Base-by-base conservation (phyloP, 768 basidiomycete genomes). In the Lactarius hatsudake region DNA sequence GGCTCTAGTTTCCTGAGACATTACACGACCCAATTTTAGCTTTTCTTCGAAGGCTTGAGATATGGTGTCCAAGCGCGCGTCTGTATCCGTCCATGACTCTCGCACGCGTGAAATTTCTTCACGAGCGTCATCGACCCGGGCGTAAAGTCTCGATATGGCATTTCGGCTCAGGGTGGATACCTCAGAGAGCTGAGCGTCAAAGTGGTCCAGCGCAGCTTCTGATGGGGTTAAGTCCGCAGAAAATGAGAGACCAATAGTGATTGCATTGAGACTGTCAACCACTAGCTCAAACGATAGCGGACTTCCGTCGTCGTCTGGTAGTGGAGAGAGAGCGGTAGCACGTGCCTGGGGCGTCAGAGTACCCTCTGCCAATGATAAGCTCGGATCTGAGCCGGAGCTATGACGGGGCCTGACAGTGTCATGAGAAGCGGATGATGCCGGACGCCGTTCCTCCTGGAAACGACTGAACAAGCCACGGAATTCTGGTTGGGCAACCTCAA, bases 401-500 rank as follows among this genome's bases (percentile, higher is more conserved):
- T 83, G 83, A 59, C 87, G 80, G 12, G 77, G 76, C 48, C 73
- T 72, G 59, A 78, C 71, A 15, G 87, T 87, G 59, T 79, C 81
- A 66, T 79, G 80, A 10, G 86, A 89, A 38, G 84, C 75, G 34
- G 83, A 81, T 10, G 86, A 88, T 43, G 76, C 77, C 9, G 84
- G 78, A 20, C 86, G 82, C n/a, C 79, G 69, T 43, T 74, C 75
- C 59, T 83, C 83, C 6, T 77, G 76, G 28, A 83, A 81, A n/a
- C 79, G 72, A 45, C 83, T 84, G 73, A 91, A 91, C 2, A 83
- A 86, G 20, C 73, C 71, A n/a, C 84, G 83, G 66, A 89, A 88
- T 68, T 90, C 86, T 12, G 87, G 84, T 74, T 84, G 85, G 30
- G 84, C 85, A 10, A 91, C 84, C 66, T 91, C 87, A 42, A 85